Evolutionary conservation across 2,329 filamentous ascomycete species (phyloP).

Genomic region (Cladosporium oxysporum): DNA sequence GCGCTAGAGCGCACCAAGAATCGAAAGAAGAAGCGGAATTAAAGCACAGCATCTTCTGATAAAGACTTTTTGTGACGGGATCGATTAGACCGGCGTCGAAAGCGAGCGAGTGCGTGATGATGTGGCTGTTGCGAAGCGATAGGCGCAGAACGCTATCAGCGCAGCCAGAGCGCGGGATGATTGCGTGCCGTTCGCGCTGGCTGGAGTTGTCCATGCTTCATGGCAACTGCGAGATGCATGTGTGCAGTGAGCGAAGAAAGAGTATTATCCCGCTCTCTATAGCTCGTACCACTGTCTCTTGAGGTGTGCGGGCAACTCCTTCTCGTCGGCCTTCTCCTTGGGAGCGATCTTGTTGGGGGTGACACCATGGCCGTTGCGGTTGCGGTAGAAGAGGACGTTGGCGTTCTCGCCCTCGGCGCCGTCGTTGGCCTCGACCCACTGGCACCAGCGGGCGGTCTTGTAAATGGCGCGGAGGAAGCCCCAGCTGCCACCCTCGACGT

Average conservation of each 20-base stretch:
- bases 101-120: slow-evolving; percentile 1
- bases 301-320: slow-evolving; percentile 8
- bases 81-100: not conserved
- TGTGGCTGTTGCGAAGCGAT: not conserved
- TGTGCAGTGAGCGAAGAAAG: not conserved
- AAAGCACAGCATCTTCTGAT: not conserved
- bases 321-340: not conserved
- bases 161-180: not conserved
- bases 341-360: slow-evolving; percentile 44
- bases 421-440: slow-evolving; percentile 93
- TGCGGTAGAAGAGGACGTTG: slow-evolving; percentile 91
- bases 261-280: not conserved
- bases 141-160: no score
- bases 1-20: slow-evolving; percentile 18
- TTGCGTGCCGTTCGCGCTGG: not conserved
- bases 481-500: slow-evolving; percentile 71
- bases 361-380: slow-evolving; percentile 82
- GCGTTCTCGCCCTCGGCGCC: slow-evolving; percentile 78
- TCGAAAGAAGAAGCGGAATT: not conserved
- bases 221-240: not conserved
- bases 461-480: slow-evolving; percentile 87
- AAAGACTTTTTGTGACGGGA: not conserved
- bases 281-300: slow-evolving; percentile 14
- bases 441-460: slow-evolving; percentile 80
- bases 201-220: not conserved